Evolutionary conservation across 768 basidiomycete species (phyloP).

Genomic region (Scleroderma bovista): DNA sequence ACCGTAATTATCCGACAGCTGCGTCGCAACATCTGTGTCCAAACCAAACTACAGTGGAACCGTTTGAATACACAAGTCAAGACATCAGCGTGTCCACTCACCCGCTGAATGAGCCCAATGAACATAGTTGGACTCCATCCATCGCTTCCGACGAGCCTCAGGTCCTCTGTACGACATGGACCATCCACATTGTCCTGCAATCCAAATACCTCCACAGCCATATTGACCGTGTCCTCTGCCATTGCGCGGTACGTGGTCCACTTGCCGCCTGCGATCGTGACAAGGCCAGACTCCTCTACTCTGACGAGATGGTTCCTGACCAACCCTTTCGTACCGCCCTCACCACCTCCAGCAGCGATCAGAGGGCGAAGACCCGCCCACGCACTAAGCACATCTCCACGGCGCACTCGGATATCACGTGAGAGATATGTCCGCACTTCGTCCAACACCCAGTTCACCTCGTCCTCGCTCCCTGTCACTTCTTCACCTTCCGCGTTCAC

Average conservation of each 20-base stretch:
- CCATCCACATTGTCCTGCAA: constrained; percentile 50
- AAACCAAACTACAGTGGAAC: constrained; percentile 63
- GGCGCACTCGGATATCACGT: constrained; percentile 88
- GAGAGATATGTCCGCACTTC: constrained; percentile 87
- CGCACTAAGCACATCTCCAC: constrained; percentile 92
- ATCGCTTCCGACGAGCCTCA: constrained; percentile 87
- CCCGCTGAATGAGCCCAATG: constrained; percentile 89
- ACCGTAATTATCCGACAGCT: constrained; percentile 91
- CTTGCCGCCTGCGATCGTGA: constrained; percentile 96
- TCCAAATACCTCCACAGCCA: constrained; percentile 73
- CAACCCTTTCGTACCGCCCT: constrained; percentile 74
- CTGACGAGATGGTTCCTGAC: constrained; percentile 94
- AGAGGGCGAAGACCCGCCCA: constrained; percentile 93
- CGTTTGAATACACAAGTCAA: background rate
- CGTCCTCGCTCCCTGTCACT: constrained; percentile 84
- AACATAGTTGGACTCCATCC: constrained; percentile 97
- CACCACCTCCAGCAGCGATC: constrained; percentile 75
- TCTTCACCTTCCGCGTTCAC: constrained; percentile 53
- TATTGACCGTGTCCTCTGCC: constrained; percentile 93
- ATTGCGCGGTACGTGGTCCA: constrained; percentile 98
- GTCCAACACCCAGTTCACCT: constrained; percentile 94
- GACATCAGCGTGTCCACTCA: constrained; percentile 29
- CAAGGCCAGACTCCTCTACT: constrained; percentile 69
- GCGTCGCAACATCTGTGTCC: constrained; percentile 87
- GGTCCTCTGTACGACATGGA: constrained; percentile 70